Evolutionary conservation across 2,329 filamentous ascomycete species (phyloP), one percentile per base, ranked within the genome.

Genomic region (Pseudogymnoascus sp.): DNA sequence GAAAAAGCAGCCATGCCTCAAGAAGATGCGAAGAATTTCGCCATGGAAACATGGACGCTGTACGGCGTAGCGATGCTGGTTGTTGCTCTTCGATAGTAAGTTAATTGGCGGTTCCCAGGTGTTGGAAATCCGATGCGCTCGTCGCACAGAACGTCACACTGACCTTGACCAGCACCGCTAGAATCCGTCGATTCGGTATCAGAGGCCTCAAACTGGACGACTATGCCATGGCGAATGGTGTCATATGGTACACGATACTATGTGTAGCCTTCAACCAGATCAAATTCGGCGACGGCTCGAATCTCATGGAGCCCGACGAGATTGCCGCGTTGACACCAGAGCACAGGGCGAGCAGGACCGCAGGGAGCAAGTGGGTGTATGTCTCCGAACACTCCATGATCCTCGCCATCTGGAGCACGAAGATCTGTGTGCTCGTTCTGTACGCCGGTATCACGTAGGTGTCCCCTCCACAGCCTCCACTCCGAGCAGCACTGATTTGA

Each of bases 351-450:
- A 71, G 75, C 30, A 72, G 79, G 58, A 70, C 74, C 1, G 67
- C 66, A 23, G 79, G 79, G 11, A 78, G 77, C 66, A 81, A 81
- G 74, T 80, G 78, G 76, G 79, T 81, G 2, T 78, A 79, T 61
- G 75, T 80, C 23, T 78, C 77, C 1, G 79, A 81, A 58, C 71
- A 79, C 67, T 72, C 75, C 36, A 82, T 84, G 73, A 67, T 83
- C 5, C 76, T 82, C 30, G 66, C 74, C 4, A 75, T 78, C 16
- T 78, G 73, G 71, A 69, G 67, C 2, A 70, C 77, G 55, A 80
- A 80, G 64, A 69, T 70, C 5, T 79, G 77, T 67, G 76, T 80
- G 70, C 69, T 80, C 23, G 72, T 78, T 60, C 73, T 79, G 67
- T 79, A 78, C 62, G 70, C 72, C 9, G 75, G 78, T 5, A 61